These are phyloP conservation scores for Pseudomassariella vexata DNA, from an alignment of 2,329 filamentous ascomycete species.

Conservation along the genomic window DNA sequence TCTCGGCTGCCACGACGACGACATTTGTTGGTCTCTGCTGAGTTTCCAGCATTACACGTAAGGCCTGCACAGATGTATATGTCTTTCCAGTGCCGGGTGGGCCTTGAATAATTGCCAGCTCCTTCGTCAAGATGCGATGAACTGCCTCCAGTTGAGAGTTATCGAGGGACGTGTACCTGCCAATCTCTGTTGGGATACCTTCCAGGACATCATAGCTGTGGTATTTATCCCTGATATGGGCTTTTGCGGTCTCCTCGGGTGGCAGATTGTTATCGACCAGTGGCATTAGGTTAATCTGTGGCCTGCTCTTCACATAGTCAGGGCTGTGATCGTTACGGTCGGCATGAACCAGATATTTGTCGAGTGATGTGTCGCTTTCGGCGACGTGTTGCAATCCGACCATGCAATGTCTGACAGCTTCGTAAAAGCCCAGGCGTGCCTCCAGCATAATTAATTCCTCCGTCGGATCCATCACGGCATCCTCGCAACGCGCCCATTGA, in stretches of 20 bases:
- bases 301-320: slow-evolving; percentile 23
- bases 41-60: slow-evolving; percentile 61
- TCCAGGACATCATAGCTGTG: slow-evolving; percentile 15
- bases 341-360: slow-evolving; percentile 53
- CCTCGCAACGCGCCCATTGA: slow-evolving; percentile 56
- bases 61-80: slow-evolving; percentile 66
- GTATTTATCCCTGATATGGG: slow-evolving; percentile 10
- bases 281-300: slow-evolving; percentile 26
- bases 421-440: slow-evolving; percentile 67
- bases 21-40: slow-evolving; percentile 51
- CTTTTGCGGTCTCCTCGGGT: slow-evolving; percentile 1
- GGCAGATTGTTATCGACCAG: slow-evolving; percentile 24
- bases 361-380: slow-evolving; percentile 45
- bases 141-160: slow-evolving; percentile 65
- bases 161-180: slow-evolving; percentile 48
- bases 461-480: slow-evolving; percentile 62
- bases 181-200: slow-evolving; percentile 18
- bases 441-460: slow-evolving; percentile 75
- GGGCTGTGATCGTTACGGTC: slow-evolving; percentile 26
- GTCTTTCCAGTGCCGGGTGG: slow-evolving; percentile 76
- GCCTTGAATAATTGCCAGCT: slow-evolving; percentile 74
- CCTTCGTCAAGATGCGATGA: slow-evolving; percentile 62
- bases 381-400: slow-evolving; percentile 61
- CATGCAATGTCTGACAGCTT: slow-evolving; percentile 68
- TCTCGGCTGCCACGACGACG: slow-evolving; percentile 78